Evolutionary conservation across 129 eudicot genomes (phyloP).

Genomic region (Flaveria bidentis): DNA sequence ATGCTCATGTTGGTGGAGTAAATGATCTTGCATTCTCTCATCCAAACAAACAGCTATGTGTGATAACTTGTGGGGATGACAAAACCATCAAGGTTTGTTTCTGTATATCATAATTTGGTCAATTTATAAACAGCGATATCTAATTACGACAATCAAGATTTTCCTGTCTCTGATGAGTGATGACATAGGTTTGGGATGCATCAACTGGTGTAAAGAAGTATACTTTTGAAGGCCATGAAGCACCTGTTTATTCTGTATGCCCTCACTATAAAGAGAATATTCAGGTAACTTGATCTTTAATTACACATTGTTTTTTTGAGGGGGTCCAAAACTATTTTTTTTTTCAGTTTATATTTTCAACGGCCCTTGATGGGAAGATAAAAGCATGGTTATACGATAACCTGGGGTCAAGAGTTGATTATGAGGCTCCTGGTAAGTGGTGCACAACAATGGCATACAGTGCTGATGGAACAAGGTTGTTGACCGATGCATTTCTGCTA

Average conservation of each 20-base stretch:
- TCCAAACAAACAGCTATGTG: slow-evolving; percentile 88
- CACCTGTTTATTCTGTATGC: slow-evolving; percentile 56
- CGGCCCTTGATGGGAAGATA: slow-evolving; percentile 59
- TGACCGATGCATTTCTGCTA: slow-evolving; percentile 17
- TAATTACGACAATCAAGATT: slow-evolving; percentile 15
- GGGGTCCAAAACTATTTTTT: not conserved
- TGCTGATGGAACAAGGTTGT: slow-evolving; percentile 44
- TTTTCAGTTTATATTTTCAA: slow-evolving; percentile 53
- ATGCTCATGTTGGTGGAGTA: slow-evolving; percentile 86
- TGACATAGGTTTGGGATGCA: slow-evolving; percentile 53
- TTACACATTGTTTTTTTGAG: too few relatives aligned
- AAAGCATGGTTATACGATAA: slow-evolving; percentile 58
- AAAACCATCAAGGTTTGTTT: slow-evolving; percentile 73
- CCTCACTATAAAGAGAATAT: slow-evolving; percentile 68
- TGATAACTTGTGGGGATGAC: slow-evolving; percentile 91
- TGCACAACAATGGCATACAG: slow-evolving; percentile 53
- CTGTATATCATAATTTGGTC: not conserved
- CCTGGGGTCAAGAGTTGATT: slow-evolving; percentile 40
- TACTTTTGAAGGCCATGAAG: slow-evolving; percentile 65
- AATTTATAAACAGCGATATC: not conserved
- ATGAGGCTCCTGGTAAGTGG: slow-evolving; percentile 77
- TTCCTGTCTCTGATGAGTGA: not conserved
- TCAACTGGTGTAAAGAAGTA: slow-evolving; percentile 50
- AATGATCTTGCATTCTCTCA: slow-evolving; percentile 91
- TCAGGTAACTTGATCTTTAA: slow-evolving; percentile 49